These are phyloP conservation scores for Saccharomycopsis capsularis DNA, from an alignment of 805 yeast species.

Conservation along the genomic window DNA sequence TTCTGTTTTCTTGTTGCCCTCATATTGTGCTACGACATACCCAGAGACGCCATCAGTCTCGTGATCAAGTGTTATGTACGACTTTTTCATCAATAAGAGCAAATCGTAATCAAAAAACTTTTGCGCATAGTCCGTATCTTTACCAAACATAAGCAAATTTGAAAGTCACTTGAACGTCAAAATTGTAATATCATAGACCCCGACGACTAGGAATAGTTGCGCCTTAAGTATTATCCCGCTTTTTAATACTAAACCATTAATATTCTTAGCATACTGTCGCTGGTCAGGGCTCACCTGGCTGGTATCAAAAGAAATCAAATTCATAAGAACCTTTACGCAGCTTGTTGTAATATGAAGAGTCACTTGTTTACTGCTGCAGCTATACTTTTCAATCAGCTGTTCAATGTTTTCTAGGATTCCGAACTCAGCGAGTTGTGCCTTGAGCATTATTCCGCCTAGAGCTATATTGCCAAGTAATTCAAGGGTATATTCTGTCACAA, in stretches of 20 bases:
- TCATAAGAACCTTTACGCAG: conserved; percentile 2
- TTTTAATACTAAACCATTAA: background rate
- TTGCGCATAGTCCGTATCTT: background rate
- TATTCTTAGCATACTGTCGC: background rate
- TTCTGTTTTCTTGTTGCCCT: no score
- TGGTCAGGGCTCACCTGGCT: background rate
- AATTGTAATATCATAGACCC: background rate
- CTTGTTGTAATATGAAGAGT: background rate
- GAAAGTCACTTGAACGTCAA: background rate
- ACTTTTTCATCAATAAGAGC: background rate
- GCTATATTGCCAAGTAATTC: conserved; percentile 5
- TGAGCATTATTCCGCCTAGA: background rate
- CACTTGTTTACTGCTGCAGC: background rate
- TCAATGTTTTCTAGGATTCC: conserved; percentile 4
- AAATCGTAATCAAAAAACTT: conserved; percentile 1
- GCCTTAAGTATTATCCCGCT: background rate
- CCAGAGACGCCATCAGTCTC: no score
- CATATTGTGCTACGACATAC: no score
- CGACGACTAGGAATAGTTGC: background rate
- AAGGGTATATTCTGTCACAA: conserved; percentile 2
- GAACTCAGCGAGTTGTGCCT: conserved; percentile 1
- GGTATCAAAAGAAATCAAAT: background rate
- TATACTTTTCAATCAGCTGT: background rate
- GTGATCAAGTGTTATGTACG: no score
- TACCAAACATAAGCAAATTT: background rate